These are phyloP conservation scores for Rutstroemia sp. DNA, from an alignment of 2,329 filamentous ascomycete species.

Conservation along the genomic window DNA sequence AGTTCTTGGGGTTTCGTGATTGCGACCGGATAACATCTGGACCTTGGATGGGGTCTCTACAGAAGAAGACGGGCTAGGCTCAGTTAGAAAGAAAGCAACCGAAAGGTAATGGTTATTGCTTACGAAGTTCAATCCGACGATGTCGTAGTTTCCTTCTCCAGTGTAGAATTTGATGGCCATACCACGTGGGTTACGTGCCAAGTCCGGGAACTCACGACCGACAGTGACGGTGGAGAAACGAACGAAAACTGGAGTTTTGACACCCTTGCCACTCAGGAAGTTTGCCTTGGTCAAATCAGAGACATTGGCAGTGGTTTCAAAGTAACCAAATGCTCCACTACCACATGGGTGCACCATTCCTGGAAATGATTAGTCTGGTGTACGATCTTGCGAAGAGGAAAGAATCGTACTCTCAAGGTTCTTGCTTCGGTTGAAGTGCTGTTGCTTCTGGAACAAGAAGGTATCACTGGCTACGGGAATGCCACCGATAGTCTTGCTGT, in stretches of 20 bases:
- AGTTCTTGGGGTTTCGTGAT: constrained; percentile 53
- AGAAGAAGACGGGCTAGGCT: constrained; percentile 57
- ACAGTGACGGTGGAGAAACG: constrained; percentile 48
- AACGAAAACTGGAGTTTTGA: constrained; percentile 54
- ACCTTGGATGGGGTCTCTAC: constrained; percentile 64
- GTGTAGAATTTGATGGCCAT: constrained; percentile 44
- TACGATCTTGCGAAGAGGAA: too few species aligned
- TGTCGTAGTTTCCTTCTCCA: constrained; percentile 41
- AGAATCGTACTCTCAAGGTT: not conserved
- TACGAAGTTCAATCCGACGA: not conserved
- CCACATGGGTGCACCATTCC: constrained; percentile 57
- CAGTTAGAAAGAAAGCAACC: not conserved
- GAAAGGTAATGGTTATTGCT: not conserved
- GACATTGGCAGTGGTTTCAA: constrained; percentile 13
- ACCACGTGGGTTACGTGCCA: constrained; percentile 37
- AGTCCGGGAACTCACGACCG: constrained; percentile 39
- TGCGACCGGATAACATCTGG: constrained; percentile 66
- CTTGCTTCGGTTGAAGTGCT: constrained; percentile 4
- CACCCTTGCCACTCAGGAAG: constrained; percentile 51
- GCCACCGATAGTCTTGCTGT: constrained; percentile 8
- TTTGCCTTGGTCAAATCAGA: constrained; percentile 34
- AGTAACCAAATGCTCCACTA: constrained; percentile 16
- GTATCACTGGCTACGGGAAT: constrained; percentile 7
- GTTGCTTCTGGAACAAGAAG: constrained; percentile 8
- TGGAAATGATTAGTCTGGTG: not conserved